phyloP scores from a whole-genome alignment of 116 monocot species.

The Zostera marina region DNA sequence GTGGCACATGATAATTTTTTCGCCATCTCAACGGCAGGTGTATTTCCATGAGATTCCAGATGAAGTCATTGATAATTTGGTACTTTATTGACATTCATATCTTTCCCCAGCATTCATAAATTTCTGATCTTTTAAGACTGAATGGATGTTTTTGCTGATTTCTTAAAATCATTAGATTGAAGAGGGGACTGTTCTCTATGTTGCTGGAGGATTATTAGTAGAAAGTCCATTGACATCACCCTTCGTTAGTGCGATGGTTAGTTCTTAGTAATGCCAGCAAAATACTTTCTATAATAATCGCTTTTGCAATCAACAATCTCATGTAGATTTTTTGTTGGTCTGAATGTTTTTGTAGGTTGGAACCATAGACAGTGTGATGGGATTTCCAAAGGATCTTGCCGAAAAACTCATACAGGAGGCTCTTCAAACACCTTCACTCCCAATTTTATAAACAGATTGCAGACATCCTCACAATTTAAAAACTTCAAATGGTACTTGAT shows the following conservation, averaged over 20 bases:
- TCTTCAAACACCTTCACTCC: slow-evolving; percentile 8
- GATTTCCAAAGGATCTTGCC: slow-evolving; percentile 64
- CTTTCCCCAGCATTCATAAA: neutral
- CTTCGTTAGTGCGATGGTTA: slow-evolving; percentile 71
- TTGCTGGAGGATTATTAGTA: slow-evolving; percentile 75
- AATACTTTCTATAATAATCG: too few species aligned
- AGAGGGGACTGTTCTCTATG: slow-evolving; percentile 72
- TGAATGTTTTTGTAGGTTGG: slow-evolving; percentile 33
- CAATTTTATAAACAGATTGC: neutral
- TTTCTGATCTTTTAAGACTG: slow-evolving; percentile 1
- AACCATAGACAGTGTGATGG: slow-evolving; percentile 82
- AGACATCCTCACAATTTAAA: too few species aligned
- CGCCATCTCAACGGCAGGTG: slow-evolving; percentile 24
- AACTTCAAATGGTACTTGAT: too few species aligned
- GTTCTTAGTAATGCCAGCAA: slow-evolving; percentile 1
- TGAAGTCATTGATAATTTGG: slow-evolving; percentile 83
- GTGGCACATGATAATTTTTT: too few species aligned
- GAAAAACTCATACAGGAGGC: slow-evolving; percentile 59
- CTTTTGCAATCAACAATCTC: neutral
- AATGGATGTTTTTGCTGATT: neutral
- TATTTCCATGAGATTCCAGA: slow-evolving; percentile 96
- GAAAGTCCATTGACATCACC: slow-evolving; percentile 80
- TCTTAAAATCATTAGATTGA: slow-evolving; percentile 26
- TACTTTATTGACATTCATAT: slow-evolving; percentile 7
- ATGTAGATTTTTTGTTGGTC: neutral